A percentile compares a stretch with the other conserved stretches of the same genome.
These are phyloP conservation scores for Phytophthora quininea DNA, from an alignment of 352 stramenopile genomes.

Conservation along the genomic window DNA sequence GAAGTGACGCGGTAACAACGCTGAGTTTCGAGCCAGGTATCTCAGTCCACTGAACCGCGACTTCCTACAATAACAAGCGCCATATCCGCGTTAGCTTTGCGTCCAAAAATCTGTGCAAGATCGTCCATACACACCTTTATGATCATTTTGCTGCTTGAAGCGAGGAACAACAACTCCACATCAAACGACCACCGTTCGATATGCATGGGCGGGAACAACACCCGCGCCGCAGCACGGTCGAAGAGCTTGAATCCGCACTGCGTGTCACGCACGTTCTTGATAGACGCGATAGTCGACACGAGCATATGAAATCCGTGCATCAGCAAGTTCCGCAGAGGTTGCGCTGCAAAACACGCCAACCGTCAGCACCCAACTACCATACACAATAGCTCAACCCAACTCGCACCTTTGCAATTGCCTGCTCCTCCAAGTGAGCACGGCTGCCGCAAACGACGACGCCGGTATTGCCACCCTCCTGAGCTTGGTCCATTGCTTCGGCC, in stretches of 20 bases:
- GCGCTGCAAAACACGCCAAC: conserved; percentile 35
- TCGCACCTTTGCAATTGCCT: conserved; percentile 76
- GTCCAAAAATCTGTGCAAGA: too few species aligned
- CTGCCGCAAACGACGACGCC: conserved; percentile 90
- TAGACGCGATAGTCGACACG: conserved; percentile 81
- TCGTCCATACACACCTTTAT: conserved; percentile 52
- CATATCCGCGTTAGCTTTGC: background rate
- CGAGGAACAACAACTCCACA: conserved; percentile 93
- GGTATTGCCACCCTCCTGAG: conserved; percentile 17
- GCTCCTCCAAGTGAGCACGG: conserved; percentile 88
- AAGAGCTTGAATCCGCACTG: conserved; percentile 97
- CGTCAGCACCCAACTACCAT: background rate
- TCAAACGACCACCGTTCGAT: conserved; percentile 95
- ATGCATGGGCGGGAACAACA: conserved; percentile 92
- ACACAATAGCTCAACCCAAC: background rate
- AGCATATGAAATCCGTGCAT: conserved; percentile 94
- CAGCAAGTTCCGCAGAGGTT: conserved; percentile 88
- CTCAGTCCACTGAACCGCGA: conserved; percentile 92
- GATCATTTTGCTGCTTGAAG: conserved; percentile 52
- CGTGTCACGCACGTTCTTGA: conserved; percentile 90
- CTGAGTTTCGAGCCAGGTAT: conserved; percentile 92
- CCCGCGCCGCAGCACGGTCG: conserved; percentile 76
- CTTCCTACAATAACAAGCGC: conserved; percentile 63
- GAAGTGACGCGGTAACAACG: conserved; percentile 87
- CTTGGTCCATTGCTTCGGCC: conserved; percentile 57